phyloP scores from a whole-genome alignment of 495 filamentous ascomycete genomes.

The Apodospora peruviana region DNA sequence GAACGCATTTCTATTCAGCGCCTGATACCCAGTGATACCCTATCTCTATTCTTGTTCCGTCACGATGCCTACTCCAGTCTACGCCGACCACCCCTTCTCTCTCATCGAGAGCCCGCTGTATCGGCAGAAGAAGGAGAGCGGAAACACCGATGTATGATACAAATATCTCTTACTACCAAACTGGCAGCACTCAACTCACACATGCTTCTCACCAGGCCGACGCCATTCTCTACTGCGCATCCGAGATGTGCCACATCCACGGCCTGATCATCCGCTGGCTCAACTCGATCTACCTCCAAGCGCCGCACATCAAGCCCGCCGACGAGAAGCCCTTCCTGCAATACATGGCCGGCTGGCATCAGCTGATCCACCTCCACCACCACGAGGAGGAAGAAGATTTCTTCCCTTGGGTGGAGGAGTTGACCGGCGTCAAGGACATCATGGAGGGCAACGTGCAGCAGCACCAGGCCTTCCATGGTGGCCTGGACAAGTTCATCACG shows the following conservation, averaged over 20 bases:
- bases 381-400: constrained; percentile 33
- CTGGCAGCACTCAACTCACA: not conserved
- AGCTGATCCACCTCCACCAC: constrained; percentile 38
- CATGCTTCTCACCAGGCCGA: constrained; percentile 12
- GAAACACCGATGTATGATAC: constrained; percentile 3
- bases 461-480: constrained; percentile 38
- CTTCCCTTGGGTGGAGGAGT: constrained; percentile 39
- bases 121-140: not conserved
- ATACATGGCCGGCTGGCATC: constrained; percentile 24
- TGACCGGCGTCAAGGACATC: constrained; percentile 30
- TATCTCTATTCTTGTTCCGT: too few relatives aligned
- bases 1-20: too few relatives aligned
- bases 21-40: too few relatives aligned
- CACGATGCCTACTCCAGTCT: constrained; percentile 22
- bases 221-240: constrained; percentile 24
- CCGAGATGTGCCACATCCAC: constrained; percentile 41
- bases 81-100: constrained; percentile 28
- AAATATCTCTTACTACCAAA: not conserved
- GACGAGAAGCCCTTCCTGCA: constrained; percentile 34
- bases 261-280: constrained; percentile 42
- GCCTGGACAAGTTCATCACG: constrained; percentile 27
- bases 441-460: constrained; percentile 43
- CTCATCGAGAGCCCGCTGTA: constrained; percentile 13
- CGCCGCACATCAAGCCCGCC: constrained; percentile 23
- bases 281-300: constrained; percentile 48